Base-by-base conservation (phyloP, 2,329 filamentous ascomycete species). In the Hortaea werneckii region DNA sequence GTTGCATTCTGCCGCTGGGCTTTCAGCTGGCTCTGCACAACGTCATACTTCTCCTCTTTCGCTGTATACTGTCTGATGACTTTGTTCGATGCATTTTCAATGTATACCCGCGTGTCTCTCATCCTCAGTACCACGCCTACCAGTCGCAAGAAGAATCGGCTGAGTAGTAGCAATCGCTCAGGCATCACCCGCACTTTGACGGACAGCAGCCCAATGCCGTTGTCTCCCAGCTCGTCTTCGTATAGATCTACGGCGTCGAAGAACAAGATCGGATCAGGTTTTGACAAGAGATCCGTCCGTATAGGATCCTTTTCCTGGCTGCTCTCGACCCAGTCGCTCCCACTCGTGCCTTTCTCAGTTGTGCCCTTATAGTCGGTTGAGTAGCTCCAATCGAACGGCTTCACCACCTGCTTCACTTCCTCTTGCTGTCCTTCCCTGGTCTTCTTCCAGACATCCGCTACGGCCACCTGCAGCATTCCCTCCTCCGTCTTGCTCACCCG, bases 331-430 rank as follows among this genome's bases (percentile, higher is more conserved):
- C 62, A 60, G 32, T 44, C 41, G n/a, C 50, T 44, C 5, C 51
- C 37, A 26, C 38, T 48, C 12, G 43, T 13, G 6, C 48, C 53
- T 4, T 35, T 27, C 20, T 53, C 43, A 7, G 83, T 67, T 3
- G 83, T 87, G 42, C 92, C 92, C 46, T 76, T 77, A 67, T 95
- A 98, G 54, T 82, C 77, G 32, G 90, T 95, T 54, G 82, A 92
- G 69, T 96, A 98, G 51, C 87, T 95, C 92, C 92, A 98, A 69
- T 98, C 92, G 64, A 94, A 98, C 3, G 90, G 89, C 69, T 89
- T 89, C 45, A 98, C 87, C 27, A 95, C 83, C 62, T 95, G 87
- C 62, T 87, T 87, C 64, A 98, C 95, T 46, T 84, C 86, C 58
- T 84, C 78, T 4, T 20, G 20, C 42, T 85, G 83, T 57, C 85